Evolutionary conservation across 106 monocot genomes (phyloP).

Genomic region (Posidonia australis): DNA sequence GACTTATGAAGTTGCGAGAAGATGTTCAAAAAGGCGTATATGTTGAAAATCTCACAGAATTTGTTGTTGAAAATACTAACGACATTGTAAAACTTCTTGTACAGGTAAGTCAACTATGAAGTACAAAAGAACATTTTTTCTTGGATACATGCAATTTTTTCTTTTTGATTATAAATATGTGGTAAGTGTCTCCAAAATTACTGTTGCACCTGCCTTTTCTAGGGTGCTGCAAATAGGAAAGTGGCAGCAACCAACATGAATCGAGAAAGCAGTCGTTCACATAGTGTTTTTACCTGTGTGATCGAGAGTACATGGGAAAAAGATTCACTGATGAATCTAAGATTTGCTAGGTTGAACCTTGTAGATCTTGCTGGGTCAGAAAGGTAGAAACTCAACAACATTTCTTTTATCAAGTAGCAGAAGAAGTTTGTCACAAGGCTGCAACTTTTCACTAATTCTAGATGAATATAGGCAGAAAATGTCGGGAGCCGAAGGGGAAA

Average conservation of each 20-base stretch:
- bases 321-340: constrained; percentile 48
- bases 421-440: background rate
- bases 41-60: constrained; percentile 88
- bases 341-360: constrained; percentile 88
- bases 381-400: constrained; percentile 32
- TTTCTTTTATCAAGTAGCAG: background rate
- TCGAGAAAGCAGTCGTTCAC: constrained; percentile 89
- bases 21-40: constrained; percentile 63
- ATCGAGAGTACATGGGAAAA: constrained; percentile 92
- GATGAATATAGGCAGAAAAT: constrained; percentile 54
- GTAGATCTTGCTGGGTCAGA: constrained; percentile 97
- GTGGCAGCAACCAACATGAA: constrained; percentile 97
- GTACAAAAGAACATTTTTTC: background rate
- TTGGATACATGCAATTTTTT: constrained; percentile 41
- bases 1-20: constrained; percentile 53
- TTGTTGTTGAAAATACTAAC: constrained; percentile 59
- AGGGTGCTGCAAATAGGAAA: constrained; percentile 91
- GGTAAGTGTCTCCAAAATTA: background rate
- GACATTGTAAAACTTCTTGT: constrained; percentile 80
- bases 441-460: background rate
- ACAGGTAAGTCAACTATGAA: constrained; percentile 25
- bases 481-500: constrained; percentile 91
- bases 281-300: constrained; percentile 90
- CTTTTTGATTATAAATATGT: constrained; percentile 40
- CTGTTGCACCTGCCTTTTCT: background rate